Conservation (phyloP, 352 stramenopile species). For the Pythium chondricola region DNA sequence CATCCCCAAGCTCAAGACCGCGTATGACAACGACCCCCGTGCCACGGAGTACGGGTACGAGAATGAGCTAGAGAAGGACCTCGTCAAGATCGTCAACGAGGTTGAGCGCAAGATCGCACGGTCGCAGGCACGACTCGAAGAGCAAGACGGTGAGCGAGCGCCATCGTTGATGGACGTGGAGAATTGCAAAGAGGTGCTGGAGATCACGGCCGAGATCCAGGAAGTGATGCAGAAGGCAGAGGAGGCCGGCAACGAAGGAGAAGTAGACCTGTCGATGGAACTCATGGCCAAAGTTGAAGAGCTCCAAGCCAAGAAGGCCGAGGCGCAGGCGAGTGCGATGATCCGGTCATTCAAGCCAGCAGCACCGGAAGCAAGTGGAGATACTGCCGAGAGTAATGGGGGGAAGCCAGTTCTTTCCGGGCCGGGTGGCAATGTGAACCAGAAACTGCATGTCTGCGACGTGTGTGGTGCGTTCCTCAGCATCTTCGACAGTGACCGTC, state of each 20-base stretch:
- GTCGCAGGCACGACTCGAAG: slow-evolving; percentile 60
- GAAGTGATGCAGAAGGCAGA: slow-evolving; percentile 53
- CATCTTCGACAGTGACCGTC: slow-evolving; percentile 89
- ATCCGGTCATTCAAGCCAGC: slow-evolving; percentile 29
- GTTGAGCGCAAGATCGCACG: slow-evolving; percentile 79
- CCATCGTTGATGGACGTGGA: slow-evolving; percentile 44
- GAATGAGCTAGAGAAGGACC: slow-evolving; percentile 51
- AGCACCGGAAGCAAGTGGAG: slow-evolving; percentile 4
- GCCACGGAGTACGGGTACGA: slow-evolving; percentile 64
- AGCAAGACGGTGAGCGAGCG: slow-evolving; percentile 44
- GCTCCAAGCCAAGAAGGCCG: slow-evolving; percentile 52
- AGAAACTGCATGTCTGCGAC: slow-evolving; percentile 88
- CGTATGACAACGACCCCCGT: slow-evolving; percentile 40
- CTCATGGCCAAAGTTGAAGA: slow-evolving; percentile 61
- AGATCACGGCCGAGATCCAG: slow-evolving; percentile 72
- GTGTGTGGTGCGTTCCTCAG: slow-evolving; percentile 89
- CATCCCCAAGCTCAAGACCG: slow-evolving; percentile 52
- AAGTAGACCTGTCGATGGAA: slow-evolving; percentile 48
- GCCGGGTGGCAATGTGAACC: slow-evolving; percentile 46
- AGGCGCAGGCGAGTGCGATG: slow-evolving; percentile 35
- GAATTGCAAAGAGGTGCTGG: slow-evolving; percentile 54
- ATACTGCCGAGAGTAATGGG: neutral
- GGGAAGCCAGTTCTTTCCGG: too few relatives aligned
- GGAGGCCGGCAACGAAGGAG: slow-evolving; percentile 47
- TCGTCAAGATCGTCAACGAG: slow-evolving; percentile 56